These are phyloP conservation scores for Colletotrichum caudatum DNA, from an alignment of 2,329 filamentous ascomycete species.

Conservation along the genomic window DNA sequence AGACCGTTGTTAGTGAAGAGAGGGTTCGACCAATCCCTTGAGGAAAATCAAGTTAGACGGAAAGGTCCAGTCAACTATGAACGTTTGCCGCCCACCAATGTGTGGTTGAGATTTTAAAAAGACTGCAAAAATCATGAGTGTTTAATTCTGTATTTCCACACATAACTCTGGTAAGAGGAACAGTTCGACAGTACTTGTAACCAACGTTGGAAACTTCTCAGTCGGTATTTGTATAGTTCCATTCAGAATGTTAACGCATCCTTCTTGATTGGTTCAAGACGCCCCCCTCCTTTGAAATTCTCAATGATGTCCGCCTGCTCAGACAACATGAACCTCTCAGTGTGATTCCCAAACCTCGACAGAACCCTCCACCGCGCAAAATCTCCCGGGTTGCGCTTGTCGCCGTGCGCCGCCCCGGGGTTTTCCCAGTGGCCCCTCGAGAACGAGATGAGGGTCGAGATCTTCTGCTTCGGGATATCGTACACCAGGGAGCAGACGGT, in stretches of 20 bases:
- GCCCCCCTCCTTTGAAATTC: conserved; percentile 61
- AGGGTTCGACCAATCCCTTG: background rate
- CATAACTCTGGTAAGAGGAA: background rate
- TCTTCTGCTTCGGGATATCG: conserved; percentile 61
- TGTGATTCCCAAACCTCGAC: conserved; percentile 62
- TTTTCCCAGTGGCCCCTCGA: conserved; percentile 68
- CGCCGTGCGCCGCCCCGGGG: conserved; percentile 62
- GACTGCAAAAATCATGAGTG: background rate
- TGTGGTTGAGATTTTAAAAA: background rate
- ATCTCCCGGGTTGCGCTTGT: conserved; percentile 65
- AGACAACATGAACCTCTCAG: conserved; percentile 62
- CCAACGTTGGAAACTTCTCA: too few species aligned
- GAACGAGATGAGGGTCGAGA: conserved; percentile 66
- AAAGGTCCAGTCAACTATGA: too few species aligned
- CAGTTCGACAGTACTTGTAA: background rate
- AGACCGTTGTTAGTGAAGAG: background rate
- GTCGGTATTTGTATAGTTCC: background rate
- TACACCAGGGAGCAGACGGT: conserved; percentile 68
- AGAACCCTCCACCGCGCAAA: conserved; percentile 64
- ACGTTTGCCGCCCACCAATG: background rate
- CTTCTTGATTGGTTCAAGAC: conserved; percentile 59
- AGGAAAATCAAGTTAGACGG: background rate
- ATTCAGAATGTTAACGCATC: conserved; percentile 41
- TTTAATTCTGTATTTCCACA: background rate
- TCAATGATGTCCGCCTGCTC: conserved; percentile 66